A percentile compares a stretch with the other conserved stretches of the same genome.
Evolutionary conservation across 148 eudicot genomes (phyloP).

Genomic region (Diospyros kaki): DNA sequence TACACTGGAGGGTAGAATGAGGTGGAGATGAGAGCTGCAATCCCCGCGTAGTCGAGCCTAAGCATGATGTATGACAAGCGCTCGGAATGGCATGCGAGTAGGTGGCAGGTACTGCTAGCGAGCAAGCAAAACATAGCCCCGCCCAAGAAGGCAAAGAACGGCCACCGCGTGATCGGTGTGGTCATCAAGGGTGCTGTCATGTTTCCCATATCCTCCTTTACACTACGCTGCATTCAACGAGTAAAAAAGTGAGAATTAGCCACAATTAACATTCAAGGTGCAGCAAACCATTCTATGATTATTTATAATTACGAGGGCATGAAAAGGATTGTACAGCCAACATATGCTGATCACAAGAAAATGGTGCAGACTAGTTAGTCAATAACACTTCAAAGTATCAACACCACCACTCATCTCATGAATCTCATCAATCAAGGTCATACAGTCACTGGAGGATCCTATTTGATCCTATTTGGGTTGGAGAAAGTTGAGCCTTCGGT

Average conservation of each 20-base stretch:
- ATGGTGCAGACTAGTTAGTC: no score
- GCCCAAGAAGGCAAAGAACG: slow-evolving; percentile 83
- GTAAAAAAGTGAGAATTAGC: neutral
- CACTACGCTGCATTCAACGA: slow-evolving; percentile 44
- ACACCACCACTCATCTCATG: no score
- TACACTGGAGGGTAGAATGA: slow-evolving; percentile 92
- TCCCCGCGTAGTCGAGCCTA: slow-evolving; percentile 86
- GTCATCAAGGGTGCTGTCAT: slow-evolving; percentile 56
- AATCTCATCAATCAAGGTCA: no score
- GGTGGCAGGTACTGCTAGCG: slow-evolving; percentile 91
- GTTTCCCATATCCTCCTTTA: slow-evolving; percentile 67
- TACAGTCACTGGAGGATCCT: no score
- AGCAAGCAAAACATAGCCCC: slow-evolving; percentile 97
- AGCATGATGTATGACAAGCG: slow-evolving; percentile 78
- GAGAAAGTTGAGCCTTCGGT: neutral
- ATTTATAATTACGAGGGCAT: neutral
- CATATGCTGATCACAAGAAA: no score
- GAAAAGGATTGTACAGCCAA: no score
- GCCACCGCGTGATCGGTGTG: slow-evolving; percentile 91
- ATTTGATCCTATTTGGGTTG: no score
- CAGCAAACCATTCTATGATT: neutral
- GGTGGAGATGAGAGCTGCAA: slow-evolving; percentile 86
- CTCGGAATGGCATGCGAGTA: slow-evolving; percentile 79
- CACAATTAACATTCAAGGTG: neutral
- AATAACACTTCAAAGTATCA: no score